These are phyloP conservation scores for Dalbergia cochinchinensis DNA, from an alignment of 306 rosid species.

Conservation along the genomic window DNA sequence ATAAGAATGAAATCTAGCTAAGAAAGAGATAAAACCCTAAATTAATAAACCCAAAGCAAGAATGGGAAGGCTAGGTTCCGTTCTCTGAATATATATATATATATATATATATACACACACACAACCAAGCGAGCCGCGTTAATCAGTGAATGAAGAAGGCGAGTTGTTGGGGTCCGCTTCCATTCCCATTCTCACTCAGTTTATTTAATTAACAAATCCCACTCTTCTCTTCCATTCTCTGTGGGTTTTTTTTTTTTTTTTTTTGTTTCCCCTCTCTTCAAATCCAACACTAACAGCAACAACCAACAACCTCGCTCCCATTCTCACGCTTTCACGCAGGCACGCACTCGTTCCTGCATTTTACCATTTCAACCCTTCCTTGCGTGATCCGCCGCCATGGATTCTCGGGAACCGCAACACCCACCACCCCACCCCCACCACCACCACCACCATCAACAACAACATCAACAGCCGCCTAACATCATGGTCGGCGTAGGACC, in stretches of 20 bases:
- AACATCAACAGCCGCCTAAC: slow-evolving; percentile 47
- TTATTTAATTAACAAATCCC: not conserved
- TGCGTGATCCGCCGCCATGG: slow-evolving; percentile 54
- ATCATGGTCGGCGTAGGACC: slow-evolving; percentile 54
- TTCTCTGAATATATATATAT: no score
- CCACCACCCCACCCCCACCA: slow-evolving; percentile 29
- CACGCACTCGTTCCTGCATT: no score
- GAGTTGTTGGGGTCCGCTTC: no score
- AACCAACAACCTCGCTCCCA: not conserved
- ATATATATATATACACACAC: no score
- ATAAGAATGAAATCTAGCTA: not conserved
- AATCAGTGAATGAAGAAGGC: no score
- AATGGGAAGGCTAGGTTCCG: not conserved
- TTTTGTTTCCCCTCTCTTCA: not conserved
- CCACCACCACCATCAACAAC: slow-evolving; percentile 35
- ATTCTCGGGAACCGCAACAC: slow-evolving; percentile 62
- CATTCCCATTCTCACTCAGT: no score
- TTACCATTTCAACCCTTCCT: not conserved
- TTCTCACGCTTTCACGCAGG: not conserved
- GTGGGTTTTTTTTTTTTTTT: no score
- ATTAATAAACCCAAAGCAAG: not conserved
- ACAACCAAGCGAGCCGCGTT: no score
- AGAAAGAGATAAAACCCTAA: not conserved
- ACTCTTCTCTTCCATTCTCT: not conserved
- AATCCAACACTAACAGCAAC: not conserved